A percentile compares a stretch with the other conserved stretches of the same genome.
phyloP scores from a whole-genome alignment of 2,329 filamentous ascomycete genomes.

The Arthrinium phaeospermum region DNA sequence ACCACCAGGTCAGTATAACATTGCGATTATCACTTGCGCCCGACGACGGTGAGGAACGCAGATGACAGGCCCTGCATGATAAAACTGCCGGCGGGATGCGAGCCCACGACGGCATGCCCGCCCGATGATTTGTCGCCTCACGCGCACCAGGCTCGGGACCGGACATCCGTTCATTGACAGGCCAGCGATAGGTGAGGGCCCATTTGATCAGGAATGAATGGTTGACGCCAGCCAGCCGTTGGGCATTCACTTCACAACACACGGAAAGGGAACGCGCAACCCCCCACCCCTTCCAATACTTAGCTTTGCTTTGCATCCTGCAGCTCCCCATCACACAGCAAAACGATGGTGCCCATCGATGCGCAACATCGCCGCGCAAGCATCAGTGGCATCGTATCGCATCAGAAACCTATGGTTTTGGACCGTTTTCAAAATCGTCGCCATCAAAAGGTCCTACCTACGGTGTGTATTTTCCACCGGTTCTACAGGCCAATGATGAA shows the following conservation, averaged over 20 bases:
- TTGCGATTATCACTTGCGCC: background rate
- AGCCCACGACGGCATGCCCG: background rate
- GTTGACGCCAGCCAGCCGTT: background rate
- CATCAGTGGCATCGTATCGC: background rate
- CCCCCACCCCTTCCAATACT: background rate
- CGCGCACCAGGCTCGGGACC: slow-evolving; percentile 16
- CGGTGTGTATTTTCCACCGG: background rate
- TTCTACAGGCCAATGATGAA: background rate
- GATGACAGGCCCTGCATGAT: slow-evolving; percentile 7
- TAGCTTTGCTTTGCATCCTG: background rate
- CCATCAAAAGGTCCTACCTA: background rate
- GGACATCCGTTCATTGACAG: slow-evolving; percentile 4
- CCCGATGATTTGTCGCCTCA: slow-evolving; percentile 14
- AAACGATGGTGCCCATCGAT: background rate
- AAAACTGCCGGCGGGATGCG: slow-evolving; percentile 5
- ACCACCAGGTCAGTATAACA: background rate
- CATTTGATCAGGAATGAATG: background rate
- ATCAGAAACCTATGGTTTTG: background rate
- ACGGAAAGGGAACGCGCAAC: background rate
- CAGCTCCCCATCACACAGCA: slow-evolving; percentile 12
- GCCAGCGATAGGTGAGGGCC: background rate
- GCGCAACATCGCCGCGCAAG: slow-evolving; percentile 14
- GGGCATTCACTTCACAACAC: background rate
- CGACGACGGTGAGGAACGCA: slow-evolving; percentile 10
- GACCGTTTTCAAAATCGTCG: background rate